A percentile compares a stretch with the other conserved stretches of the same genome.
Conservation (phyloP, 2,329 filamentous ascomycete genomes). For the Calonectria pauciramosa region DNA sequence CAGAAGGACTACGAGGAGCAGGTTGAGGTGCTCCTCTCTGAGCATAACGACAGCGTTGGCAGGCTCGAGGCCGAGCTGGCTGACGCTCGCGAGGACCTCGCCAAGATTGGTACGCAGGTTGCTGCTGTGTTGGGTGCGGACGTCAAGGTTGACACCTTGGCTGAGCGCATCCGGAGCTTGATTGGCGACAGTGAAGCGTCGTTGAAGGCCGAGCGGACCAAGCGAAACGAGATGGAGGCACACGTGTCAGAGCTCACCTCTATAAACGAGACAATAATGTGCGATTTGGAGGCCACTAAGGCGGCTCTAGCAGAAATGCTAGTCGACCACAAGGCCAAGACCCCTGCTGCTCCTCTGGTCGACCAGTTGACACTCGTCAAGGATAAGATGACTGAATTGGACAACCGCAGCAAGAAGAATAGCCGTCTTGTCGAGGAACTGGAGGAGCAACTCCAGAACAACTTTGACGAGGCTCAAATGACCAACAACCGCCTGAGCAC, state of each 20-base stretch:
- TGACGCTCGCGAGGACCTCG: slow-evolving; percentile 76
- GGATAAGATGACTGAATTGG: slow-evolving; percentile 74
- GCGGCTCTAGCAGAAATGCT: slow-evolving; percentile 67
- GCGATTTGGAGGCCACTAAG: slow-evolving; percentile 74
- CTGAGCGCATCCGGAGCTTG: slow-evolving; percentile 71
- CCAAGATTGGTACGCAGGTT: slow-evolving; percentile 74
- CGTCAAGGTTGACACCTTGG: slow-evolving; percentile 77
- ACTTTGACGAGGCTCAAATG: slow-evolving; percentile 92
- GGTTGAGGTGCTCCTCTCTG: slow-evolving; percentile 69
- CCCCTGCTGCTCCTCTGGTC: slow-evolving; percentile 59
- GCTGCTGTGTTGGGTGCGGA: slow-evolving; percentile 72
- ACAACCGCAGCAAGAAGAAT: slow-evolving; percentile 87
- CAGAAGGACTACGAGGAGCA: slow-evolving; percentile 70
- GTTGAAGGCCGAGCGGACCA: slow-evolving; percentile 70
- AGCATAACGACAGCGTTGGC: slow-evolving; percentile 70
- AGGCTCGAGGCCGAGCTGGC: slow-evolving; percentile 73
- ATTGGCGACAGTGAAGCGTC: slow-evolving; percentile 72
- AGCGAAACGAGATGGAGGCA: slow-evolving; percentile 68
- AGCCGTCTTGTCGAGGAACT: slow-evolving; percentile 93
- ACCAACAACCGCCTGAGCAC: slow-evolving; percentile 89
- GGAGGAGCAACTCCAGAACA: slow-evolving; percentile 94
- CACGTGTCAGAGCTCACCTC: slow-evolving; percentile 68
- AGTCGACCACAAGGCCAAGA: slow-evolving; percentile 55
- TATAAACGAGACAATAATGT: slow-evolving; percentile 72
- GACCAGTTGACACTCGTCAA: slow-evolving; percentile 74